phyloP scores from a whole-genome alignment of 1,284 basidiomycete species.

The Marasmius fiardii region DNA sequence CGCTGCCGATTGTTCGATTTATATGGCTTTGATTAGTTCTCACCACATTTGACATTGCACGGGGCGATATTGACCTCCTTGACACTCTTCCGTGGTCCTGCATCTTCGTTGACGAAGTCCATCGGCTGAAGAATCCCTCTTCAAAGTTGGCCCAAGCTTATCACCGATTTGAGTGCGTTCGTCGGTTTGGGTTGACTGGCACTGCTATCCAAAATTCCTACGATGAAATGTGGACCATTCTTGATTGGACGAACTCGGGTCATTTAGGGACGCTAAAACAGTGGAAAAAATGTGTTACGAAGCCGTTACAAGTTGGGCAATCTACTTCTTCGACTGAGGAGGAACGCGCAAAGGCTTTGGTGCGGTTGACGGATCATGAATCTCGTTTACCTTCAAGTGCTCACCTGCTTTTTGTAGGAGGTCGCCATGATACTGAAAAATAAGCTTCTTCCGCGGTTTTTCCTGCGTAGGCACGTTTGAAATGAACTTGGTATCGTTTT shows the following conservation, averaged over 20 bases:
- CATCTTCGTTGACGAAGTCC: conserved; percentile 81
- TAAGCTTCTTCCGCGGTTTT: conserved; percentile 70
- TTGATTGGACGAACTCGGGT: conserved; percentile 80
- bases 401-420: conserved; percentile 27
- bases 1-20: conserved; percentile 4
- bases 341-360: conserved; percentile 54
- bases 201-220: conserved; percentile 87
- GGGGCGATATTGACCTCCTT: conserved; percentile 61
- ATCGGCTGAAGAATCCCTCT: conserved; percentile 72
- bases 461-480: conserved; percentile 61
- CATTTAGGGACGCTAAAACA: conserved; percentile 60
- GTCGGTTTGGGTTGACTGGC: conserved; percentile 79
- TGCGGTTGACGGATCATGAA: conserved; percentile 26
- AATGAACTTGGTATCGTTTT: neutral
- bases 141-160: conserved; percentile 64
- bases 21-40: conserved; percentile 45
- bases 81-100: conserved; percentile 64
- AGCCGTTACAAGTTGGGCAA: conserved; percentile 68
- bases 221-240: conserved; percentile 78
- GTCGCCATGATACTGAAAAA: conserved; percentile 60
- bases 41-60: conserved; percentile 68
- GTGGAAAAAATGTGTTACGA: conserved; percentile 66
- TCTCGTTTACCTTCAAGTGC: neutral
- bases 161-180: conserved; percentile 55
- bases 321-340: conserved; percentile 60